These are phyloP conservation scores for Taphrina wiesneri DNA, from an alignment of 1,139 yeast genomes.

Conservation along the genomic window DNA sequence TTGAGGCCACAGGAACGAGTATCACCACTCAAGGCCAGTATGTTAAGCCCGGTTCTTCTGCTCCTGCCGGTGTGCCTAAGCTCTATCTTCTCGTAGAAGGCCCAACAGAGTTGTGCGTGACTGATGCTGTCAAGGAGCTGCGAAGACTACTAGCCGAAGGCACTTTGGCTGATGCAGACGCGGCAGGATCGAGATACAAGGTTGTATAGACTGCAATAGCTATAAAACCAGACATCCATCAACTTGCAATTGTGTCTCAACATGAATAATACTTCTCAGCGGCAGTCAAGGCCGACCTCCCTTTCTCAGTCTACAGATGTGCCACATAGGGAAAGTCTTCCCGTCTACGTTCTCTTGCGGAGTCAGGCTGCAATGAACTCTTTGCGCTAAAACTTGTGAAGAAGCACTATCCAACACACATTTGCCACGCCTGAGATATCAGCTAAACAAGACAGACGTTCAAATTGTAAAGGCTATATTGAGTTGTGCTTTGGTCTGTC, in stretches of 20 bases:
- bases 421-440: too few species aligned
- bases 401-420: neutral
- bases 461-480: neutral
- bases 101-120: conserved; percentile 62
- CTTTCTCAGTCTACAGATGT: too few species aligned
- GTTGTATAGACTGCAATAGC: neutral
- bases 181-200: conserved; percentile 23
- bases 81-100: conserved; percentile 80
- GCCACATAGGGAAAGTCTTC: neutral
- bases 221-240: neutral
- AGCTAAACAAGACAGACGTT: too few species aligned
- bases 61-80: conserved; percentile 63
- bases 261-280: neutral
- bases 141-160: conserved; percentile 59
- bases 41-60: conserved; percentile 58
- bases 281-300: neutral
- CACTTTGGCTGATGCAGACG: conserved; percentile 42
- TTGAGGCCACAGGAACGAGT: conserved; percentile 73
- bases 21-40: conserved; percentile 81
- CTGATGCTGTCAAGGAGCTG: conserved; percentile 64
- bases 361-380: too few species aligned
- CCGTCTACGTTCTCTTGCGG: neutral
- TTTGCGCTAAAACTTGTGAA: neutral
- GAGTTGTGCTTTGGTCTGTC: neutral
- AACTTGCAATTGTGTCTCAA: too few species aligned